A percentile compares a stretch with the other conserved stretches of the same genome.
Conservation (phyloP, 2,329 filamentous ascomycete species). For the Colletotrichum phormii region DNA sequence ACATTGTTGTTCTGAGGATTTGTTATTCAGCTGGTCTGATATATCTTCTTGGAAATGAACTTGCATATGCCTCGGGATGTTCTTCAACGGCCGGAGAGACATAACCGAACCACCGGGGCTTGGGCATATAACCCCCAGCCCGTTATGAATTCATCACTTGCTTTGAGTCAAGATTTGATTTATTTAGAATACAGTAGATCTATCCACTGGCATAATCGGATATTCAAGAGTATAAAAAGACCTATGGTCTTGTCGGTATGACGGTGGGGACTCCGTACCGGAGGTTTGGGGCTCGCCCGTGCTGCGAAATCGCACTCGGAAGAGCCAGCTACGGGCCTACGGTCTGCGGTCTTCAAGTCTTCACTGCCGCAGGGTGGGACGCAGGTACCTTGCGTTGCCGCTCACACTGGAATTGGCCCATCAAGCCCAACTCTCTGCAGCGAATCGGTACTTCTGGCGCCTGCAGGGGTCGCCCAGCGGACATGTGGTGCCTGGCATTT, state of each 20-base stretch:
- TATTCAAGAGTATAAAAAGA: neutral
- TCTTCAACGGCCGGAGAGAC: neutral
- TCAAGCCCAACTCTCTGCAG: conserved; percentile 1
- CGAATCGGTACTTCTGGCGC: conserved; percentile 30
- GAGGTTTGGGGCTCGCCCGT: conserved; percentile 6
- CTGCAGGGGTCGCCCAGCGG: conserved; percentile 28
- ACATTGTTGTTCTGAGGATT: neutral
- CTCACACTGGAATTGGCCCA: conserved; percentile 23
- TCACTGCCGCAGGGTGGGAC: neutral
- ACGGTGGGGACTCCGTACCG: conserved; percentile 7
- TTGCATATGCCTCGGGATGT: neutral
- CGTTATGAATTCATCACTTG: neutral
- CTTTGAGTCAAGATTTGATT: neutral
- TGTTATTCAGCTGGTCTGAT: neutral
- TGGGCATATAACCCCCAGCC: neutral
- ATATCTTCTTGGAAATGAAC: neutral
- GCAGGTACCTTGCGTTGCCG: conserved; percentile 25
- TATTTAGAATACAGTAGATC: neutral
- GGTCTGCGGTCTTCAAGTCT: neutral
- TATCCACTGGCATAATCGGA: neutral
- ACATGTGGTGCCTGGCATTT: conserved; percentile 24
- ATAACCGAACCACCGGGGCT: neutral
- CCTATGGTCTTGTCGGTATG: conserved; percentile 8
- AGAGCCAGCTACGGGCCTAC: neutral
- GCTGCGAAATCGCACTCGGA: conserved; percentile 22